Evolutionary conservation across 2,329 filamentous ascomycete genomes (phyloP).

Genomic region (Pezicula carpinea): DNA sequence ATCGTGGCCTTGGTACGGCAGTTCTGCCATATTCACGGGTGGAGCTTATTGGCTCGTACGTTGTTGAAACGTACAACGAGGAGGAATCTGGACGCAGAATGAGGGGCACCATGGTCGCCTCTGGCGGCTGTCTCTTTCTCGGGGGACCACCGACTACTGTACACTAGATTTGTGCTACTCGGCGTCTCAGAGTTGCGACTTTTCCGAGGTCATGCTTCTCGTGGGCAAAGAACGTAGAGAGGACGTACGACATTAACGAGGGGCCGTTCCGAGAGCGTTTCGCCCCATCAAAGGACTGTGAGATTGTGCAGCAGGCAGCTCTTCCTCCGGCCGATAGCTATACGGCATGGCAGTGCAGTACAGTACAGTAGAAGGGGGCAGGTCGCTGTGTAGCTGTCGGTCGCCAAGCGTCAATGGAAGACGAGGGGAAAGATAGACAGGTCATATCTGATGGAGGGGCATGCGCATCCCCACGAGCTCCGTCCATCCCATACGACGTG

Average conservation of each 20-base stretch:
- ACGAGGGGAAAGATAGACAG: constrained; percentile 1
- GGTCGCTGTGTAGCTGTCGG: too few species aligned
- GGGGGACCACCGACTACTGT: background rate
- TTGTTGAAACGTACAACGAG: background rate
- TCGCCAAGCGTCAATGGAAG: background rate
- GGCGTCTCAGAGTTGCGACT: background rate
- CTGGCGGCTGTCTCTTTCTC: background rate
- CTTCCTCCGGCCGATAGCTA: too few species aligned
- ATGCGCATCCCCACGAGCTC: too few species aligned
- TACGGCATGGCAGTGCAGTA: too few species aligned
- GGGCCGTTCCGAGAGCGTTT: constrained; percentile 1
- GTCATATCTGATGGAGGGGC: too few species aligned
- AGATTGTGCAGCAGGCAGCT: too few species aligned
- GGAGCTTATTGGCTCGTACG: constrained; percentile 2
- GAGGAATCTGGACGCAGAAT: background rate
- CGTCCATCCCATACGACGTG: too few species aligned
- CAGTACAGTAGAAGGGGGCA: too few species aligned
- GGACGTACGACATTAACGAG: background rate
- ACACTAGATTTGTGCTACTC: background rate
- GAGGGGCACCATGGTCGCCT: background rate
- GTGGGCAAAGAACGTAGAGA: background rate
- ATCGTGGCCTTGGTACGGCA: background rate
- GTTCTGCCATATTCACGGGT: background rate
- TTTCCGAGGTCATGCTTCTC: background rate
- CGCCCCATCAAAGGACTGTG: background rate